These are phyloP conservation scores for Protomyces inouyei DNA, from an alignment of 1,139 yeast genomes.

Conservation along the genomic window DNA sequence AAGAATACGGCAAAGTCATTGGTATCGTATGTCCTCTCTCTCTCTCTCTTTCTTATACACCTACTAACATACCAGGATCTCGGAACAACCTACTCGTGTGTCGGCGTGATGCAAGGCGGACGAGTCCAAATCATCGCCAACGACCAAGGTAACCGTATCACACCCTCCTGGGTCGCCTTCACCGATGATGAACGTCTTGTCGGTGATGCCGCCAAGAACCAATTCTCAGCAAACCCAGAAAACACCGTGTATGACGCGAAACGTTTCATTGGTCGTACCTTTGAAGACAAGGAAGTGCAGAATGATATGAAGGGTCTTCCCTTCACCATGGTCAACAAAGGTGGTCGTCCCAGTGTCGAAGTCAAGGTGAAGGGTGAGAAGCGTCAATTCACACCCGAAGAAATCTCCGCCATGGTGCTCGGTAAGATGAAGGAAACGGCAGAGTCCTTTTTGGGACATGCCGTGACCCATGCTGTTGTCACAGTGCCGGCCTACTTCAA, in stretches of 20 bases:
- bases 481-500: conserved; percentile 97
- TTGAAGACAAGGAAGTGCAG: conserved; percentile 69
- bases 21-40: conserved; percentile 9
- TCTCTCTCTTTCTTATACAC: neutral
- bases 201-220: conserved; percentile 94
- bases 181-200: conserved; percentile 80
- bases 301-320: conserved; percentile 81
- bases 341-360: conserved; percentile 74
- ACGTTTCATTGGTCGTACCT: conserved; percentile 79
- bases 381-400: conserved; percentile 79
- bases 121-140: conserved; percentile 78
- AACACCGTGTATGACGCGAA: conserved; percentile 83
- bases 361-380: conserved; percentile 65
- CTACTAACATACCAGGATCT: conserved; percentile 46
- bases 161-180: conserved; percentile 86
- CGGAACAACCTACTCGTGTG: conserved; percentile 91
- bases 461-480: conserved; percentile 89
- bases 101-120: conserved; percentile 88
- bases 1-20: conserved; percentile 18
- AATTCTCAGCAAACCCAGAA: conserved; percentile 73
- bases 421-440: conserved; percentile 91
- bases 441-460: conserved; percentile 82
- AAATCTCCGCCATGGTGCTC: conserved; percentile 85
- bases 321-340: conserved; percentile 59
- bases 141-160: conserved; percentile 93